phyloP scores from a whole-genome alignment of 306 rosid genomes.

The Cicer bijugum region DNA sequence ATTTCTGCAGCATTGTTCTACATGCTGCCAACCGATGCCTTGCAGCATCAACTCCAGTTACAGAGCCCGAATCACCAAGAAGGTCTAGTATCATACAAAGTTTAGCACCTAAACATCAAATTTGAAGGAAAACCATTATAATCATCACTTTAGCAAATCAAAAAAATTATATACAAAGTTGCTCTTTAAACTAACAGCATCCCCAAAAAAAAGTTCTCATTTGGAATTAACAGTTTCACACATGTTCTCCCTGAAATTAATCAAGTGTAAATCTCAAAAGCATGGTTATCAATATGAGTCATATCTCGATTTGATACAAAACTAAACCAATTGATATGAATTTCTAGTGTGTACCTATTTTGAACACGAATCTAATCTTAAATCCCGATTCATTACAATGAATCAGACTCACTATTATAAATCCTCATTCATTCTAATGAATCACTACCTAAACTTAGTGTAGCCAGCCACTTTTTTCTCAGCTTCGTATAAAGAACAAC shows the following conservation, averaged over 20 bases:
- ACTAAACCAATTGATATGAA: too few species aligned
- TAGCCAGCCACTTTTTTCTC: too few species aligned
- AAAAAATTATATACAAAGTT: neutral
- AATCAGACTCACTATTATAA: too few species aligned
- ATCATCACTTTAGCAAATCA: constrained; percentile 12
- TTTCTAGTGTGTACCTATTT: too few species aligned
- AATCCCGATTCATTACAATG: too few species aligned
- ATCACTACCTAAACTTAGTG: too few species aligned
- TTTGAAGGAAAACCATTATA: neutral
- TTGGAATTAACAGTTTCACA: neutral
- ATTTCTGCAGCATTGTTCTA: constrained; percentile 87
- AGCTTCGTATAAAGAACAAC: too few species aligned
- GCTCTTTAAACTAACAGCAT: neutral
- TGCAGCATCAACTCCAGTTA: constrained; percentile 89
- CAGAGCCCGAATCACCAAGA: constrained; percentile 80
- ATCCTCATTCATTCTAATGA: too few species aligned
- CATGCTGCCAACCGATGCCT: constrained; percentile 88
- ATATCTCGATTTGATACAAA: too few species aligned
- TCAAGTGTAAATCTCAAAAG: constrained; percentile 9
- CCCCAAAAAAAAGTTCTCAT: neutral
- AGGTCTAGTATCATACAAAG: constrained; percentile 83
- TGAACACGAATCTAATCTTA: too few species aligned
- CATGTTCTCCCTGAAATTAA: constrained; percentile 9
- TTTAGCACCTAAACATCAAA: constrained; percentile 76
- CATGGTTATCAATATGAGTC: too few species aligned